Base-by-base conservation (phyloP, 371 early-diverging fungal species). In the Mortierella sp. region DNA sequence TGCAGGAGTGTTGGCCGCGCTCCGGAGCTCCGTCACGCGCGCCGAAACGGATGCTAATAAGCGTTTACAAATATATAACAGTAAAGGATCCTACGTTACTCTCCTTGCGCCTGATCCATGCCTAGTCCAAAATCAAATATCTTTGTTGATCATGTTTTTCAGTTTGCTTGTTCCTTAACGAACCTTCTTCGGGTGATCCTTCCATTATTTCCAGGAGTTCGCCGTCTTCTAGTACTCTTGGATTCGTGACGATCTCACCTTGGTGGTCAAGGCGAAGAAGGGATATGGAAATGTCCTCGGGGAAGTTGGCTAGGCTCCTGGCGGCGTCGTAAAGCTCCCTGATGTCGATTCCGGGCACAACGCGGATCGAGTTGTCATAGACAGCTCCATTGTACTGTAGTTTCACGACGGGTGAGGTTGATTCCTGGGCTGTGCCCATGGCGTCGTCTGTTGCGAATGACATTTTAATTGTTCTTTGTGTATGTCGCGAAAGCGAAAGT, bases 301-400 rank as follows among this genome's bases (percentile, higher is more conserved):
- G 53, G 6, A 75, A 26, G 41, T 64, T 75, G 53, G 76, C 69
- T 7, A 75, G 50, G 49, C 32, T 51, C 34, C 46, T 63, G 41
- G 76, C 76, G n/a, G 47, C 34, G 7, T 50, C 24, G 19, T 68
- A 75, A 8, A 75, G 61, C 12, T 60, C 57, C 37, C 56, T 63
- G 28, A 19, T 59, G 30, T 50, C 43, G 37, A 43, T 55, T 4
- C 41, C 21, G 8, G 68, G 69, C 19, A 64, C 32, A 30, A 75
- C 28, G 43, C 76, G 76, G 55, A 75, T 68, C 48, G 76, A 75
- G 31, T 15, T 68, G 57, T 75, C 76, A 32, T 75, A 68, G 41
- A 75, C 76, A 15, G 76, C 76, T 21, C 76, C 76, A 15, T 57
- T 46, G 61, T 75, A 75, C 50, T 75, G 76, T 30, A 75, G 52